Evolutionary conservation across 441 rosid species (phyloP).

Genomic region (Gossypium gossypioides): DNA sequence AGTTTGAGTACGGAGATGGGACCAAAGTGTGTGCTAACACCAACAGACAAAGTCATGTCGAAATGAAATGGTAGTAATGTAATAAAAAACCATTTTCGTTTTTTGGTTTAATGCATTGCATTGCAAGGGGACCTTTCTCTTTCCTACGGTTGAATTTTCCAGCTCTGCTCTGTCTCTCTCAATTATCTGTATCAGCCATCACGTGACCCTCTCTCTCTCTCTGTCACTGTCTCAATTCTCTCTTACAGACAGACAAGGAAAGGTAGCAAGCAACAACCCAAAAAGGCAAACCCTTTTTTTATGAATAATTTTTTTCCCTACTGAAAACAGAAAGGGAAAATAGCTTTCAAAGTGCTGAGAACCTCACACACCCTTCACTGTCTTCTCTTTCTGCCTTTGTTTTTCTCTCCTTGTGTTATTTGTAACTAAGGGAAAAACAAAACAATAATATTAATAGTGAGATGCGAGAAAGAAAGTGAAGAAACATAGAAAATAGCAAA

Average conservation of each 20-base stretch:
- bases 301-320: not conserved
- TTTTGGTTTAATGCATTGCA: not conserved
- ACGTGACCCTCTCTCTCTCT: slow-evolving; percentile 35
- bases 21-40: not conserved
- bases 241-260: not conserved
- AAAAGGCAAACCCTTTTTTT: slow-evolving; percentile 7
- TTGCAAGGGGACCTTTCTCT: not conserved
- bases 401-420: slow-evolving; percentile 22
- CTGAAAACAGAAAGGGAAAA: slow-evolving; percentile 8
- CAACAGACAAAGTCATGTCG: not conserved
- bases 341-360: not conserved
- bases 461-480: slow-evolving; percentile 25
- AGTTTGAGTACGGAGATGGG: not conserved
- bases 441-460: not conserved
- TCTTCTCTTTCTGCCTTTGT: too few species aligned
- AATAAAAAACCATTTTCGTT: not conserved
- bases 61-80: not conserved
- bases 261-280: slow-evolving; percentile 25
- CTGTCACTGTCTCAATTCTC: slow-evolving; percentile 2
- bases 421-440: slow-evolving; percentile 15
- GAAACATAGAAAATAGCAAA: slow-evolving; percentile 18
- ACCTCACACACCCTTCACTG: not conserved
- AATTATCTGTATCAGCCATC: slow-evolving; percentile 26
- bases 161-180: not conserved
- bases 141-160: not conserved